Evolutionary conservation across 139 green algal genomes (phyloP), one percentile per base, ranked within the genome.

Genomic region (Picochlorum sp.): DNA sequence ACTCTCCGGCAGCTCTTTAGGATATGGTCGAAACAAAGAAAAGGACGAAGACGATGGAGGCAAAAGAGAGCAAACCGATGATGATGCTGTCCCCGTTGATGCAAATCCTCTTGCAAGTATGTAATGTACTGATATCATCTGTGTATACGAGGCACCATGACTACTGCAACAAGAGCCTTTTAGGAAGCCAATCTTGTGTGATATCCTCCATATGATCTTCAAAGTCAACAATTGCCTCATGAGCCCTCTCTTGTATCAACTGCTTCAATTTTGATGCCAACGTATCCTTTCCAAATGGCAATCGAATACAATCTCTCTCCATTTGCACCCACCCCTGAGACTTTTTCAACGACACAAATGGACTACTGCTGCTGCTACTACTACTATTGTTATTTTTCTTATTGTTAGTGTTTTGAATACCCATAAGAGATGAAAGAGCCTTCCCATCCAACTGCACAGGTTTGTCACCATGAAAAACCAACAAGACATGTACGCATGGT

Each of bases 151-250:
- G 10, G 18, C 47, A 52, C 16, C 18, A 20, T 24, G 9, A 18
- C 16, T 23, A 52, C 47, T 18, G 47, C 16, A 14, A 41, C 52
- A 77, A 44, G 46, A 73, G 63, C 30, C 47, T 58, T 2, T 50
- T 45, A 58, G 72, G 72, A 38, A 73, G 49, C 71, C 71, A 77
- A 68, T 77, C 58, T 15, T 26, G 20, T 20, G 4, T 9, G 11
- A 77, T 60, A 62, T 75, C 61, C 15, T 80, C 72, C 6, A 82
- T 51, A 51, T 82, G 76, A 20, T 83, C 76, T 51, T 85, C 79
- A 73, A 82, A 85, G 46, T 85, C 79, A 1, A 37, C 21, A 18
- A 85, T 46, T 26, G 34, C 18, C 4, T 49, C 34, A 52, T 84
- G 76, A 6, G 41, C 26, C 1, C 73, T 64, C 50, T 75, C 18